Conservation (phyloP, 192 early-diverging fungal genomes). For the Backusella australiensis region DNA sequence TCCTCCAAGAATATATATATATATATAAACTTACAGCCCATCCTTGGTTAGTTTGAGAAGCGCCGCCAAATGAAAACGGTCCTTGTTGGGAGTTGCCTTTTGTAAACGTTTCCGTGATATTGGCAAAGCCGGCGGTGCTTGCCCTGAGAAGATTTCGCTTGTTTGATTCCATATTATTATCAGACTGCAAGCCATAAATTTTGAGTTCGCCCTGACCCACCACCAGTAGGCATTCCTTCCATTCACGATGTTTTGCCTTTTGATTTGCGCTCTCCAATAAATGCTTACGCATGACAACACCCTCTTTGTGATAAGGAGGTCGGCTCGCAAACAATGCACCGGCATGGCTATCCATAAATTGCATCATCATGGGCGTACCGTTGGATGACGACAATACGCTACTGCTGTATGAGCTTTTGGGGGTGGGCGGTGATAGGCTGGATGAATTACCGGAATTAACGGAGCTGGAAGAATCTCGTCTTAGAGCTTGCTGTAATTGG, state of each 20-base stretch:
- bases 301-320: constrained; percentile 56
- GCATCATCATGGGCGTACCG: constrained; percentile 4
- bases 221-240: constrained; percentile 79
- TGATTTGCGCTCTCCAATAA: constrained; percentile 71
- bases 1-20: neutral
- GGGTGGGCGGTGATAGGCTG: neutral
- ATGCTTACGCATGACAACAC: constrained; percentile 86
- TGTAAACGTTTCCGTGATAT: constrained; percentile 25
- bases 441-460: constrained; percentile 17
- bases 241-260: constrained; percentile 80
- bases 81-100: neutral
- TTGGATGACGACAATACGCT: neutral
- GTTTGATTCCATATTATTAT: constrained; percentile 33
- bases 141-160: constrained; percentile 31
- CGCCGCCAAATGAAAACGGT: neutral
- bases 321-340: constrained; percentile 16
- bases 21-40: constrained; percentile 15
- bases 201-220: constrained; percentile 73
- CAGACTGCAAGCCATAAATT: constrained; percentile 75
- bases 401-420: neutral
- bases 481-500: neutral
- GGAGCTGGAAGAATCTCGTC: constrained; percentile 27
- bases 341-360: constrained; percentile 10
- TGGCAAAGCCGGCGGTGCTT: constrained; percentile 27
- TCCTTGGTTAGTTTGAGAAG: neutral